Evolutionary conservation across 2,329 filamentous ascomycete species (phyloP).

Genomic region (Macrophomina phaseolina): DNA sequence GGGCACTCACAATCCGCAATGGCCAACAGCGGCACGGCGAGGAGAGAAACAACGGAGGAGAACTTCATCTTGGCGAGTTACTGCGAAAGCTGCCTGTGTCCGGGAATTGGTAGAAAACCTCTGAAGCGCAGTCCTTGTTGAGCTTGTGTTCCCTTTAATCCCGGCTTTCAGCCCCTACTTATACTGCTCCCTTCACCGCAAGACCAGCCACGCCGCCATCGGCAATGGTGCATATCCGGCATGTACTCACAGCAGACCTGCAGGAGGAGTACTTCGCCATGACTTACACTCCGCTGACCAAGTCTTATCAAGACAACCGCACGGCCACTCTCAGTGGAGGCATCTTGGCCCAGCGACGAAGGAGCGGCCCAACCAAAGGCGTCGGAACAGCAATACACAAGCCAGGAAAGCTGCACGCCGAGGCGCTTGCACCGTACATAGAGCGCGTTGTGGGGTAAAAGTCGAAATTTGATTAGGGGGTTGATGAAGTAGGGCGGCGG

Average conservation of each 20-base stretch:
- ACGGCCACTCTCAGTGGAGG: background rate
- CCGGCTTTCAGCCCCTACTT: background rate
- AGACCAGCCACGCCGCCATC: background rate
- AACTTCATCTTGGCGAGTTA: conserved; percentile 1
- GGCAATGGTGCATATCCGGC: background rate
- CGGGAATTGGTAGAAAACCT: background rate
- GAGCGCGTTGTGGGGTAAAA: conserved; percentile 7
- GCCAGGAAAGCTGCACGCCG: background rate
- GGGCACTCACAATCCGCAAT: conserved; percentile 25
- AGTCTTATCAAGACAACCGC: conserved; percentile 12
- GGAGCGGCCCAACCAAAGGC: background rate
- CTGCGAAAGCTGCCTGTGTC: background rate
- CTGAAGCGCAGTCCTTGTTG: background rate
- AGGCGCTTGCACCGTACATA: background rate
- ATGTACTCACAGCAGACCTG: background rate
- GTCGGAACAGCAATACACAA: background rate
- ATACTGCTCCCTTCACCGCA: background rate
- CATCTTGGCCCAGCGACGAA: background rate
- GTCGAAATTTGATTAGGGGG: background rate
- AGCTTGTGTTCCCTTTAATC: background rate
- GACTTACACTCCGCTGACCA: background rate
- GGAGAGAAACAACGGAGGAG: background rate
- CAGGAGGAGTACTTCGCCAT: background rate
- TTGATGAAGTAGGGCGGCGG: conserved; percentile 20
- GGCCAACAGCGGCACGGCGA: conserved; percentile 32